Evolutionary conservation across 352 stramenopile species (phyloP), one percentile per base, ranked within the genome.

Genomic region (Phytopythium chamaehyphon): DNA sequence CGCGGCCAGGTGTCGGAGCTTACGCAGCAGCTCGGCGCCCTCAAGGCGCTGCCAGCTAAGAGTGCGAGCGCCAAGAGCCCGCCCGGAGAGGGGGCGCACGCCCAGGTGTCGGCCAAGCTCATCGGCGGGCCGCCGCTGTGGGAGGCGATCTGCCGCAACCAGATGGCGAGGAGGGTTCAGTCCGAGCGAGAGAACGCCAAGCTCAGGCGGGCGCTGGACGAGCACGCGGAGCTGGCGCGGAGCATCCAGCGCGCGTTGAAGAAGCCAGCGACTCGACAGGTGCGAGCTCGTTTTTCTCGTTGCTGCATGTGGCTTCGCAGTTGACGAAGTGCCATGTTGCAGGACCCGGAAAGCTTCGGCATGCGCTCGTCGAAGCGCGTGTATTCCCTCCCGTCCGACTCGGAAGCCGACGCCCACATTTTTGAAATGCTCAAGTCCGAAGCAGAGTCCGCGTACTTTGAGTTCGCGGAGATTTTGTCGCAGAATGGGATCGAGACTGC

Each of bases 221-320:
- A 64, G n/a, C 71, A 79, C 21, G 59, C 66, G 28, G 59, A 66
- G n/a, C 28, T 71, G 8, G 55, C 56, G 11, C 57, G 65, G 18
- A 62, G 35, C 16, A 45, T 81, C 3, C 62, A 62, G 18, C 49
- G 21, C 18, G 38, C 73, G 2, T 31, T 74, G 22, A 51, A 57
- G 31, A 61, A 57, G 19, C 61, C 51, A 40, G 22, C 55, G 12
- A 49, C 9, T 9, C 22, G 55, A 54, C 19, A 57, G 43, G 59
- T 59, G 57, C 22, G 24, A 10, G 5, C 28, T 33, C 28, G 5
- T 33, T 33, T 33, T 33, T 33, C 9, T 33, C 5, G 5, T 33
- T 33, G 28, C 5, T 33, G 28, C 28, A 33, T 10, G 28, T 33
- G 28, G 28, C 9, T 33, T 33, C 28, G 28, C 9, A 10, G 28